These are phyloP conservation scores for Ploettnerulaceae sp. DNA, from an alignment of 2,329 filamentous ascomycete genomes.

Conservation along the genomic window DNA sequence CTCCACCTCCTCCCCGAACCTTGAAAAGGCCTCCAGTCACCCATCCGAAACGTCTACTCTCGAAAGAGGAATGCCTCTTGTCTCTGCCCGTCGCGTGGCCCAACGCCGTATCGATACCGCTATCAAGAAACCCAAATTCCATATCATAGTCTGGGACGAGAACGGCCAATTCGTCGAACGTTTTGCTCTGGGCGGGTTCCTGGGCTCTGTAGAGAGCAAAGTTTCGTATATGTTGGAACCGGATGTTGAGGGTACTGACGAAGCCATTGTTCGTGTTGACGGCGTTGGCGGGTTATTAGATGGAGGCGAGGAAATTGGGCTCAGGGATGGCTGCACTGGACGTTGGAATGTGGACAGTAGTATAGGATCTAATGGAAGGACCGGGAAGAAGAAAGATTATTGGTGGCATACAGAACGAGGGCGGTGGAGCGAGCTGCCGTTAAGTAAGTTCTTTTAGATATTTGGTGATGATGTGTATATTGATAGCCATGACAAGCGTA, in stretches of 20 bases:
- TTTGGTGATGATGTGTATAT: background rate
- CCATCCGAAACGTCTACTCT: no score
- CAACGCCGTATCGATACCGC: slow-evolving; percentile 61
- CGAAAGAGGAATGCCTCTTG: slow-evolving; percentile 39
- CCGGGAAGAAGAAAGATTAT: slow-evolving; percentile 24
- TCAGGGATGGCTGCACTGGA: slow-evolving; percentile 27
- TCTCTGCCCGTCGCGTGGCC: slow-evolving; percentile 53
- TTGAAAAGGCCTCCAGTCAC: no score
- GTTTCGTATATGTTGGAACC: slow-evolving; percentile 58
- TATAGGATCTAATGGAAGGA: slow-evolving; percentile 6
- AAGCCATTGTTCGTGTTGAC: slow-evolving; percentile 52
- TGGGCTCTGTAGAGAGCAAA: slow-evolving; percentile 54
- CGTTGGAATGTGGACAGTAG: slow-evolving; percentile 21
- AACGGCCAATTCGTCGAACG: slow-evolving; percentile 47
- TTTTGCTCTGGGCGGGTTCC: slow-evolving; percentile 53
- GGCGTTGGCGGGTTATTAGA: slow-evolving; percentile 47
- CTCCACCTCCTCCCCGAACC: slow-evolving; percentile 20
- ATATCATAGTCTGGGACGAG: slow-evolving; percentile 48
- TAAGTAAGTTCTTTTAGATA: slow-evolving; percentile 29
- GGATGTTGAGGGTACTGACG: slow-evolving; percentile 45
- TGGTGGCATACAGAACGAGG: slow-evolving; percentile 32
- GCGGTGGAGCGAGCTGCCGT: slow-evolving; percentile 25
- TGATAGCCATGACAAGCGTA: no score
- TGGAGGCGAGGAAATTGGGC: slow-evolving; percentile 42
- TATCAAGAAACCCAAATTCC: slow-evolving; percentile 48